Evolutionary conservation across 2,329 filamentous ascomycete genomes (phyloP), one percentile per base, ranked within the genome.

Genomic region (Fusarium nisikadoi): DNA sequence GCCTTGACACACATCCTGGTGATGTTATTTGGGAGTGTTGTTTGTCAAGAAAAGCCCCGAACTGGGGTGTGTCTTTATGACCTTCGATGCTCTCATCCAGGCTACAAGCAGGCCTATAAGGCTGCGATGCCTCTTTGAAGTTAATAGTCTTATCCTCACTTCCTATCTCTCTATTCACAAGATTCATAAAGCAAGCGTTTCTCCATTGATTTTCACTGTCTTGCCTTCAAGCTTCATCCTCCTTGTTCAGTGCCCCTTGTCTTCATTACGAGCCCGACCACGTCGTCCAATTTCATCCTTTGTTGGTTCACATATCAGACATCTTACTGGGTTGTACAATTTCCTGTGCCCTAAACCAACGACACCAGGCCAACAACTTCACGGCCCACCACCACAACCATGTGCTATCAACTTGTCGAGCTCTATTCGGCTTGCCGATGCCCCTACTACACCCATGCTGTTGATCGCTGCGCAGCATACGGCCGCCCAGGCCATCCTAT

Each of bases 361-460:
- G 39, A 65, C 57, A 41, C 60, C 65, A 65, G 59, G 66, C 71
- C 67, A 73, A 71, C 53, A 64, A 68, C 45, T 61, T 57, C 62
- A 55, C 50, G 60, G 55, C 53, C 70, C 54, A 50, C 45, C 38
- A 72, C 52, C 58, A 31, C 56, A 80, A 86, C 73, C 69, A 97
- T 97, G 94, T 97, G 94, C 79, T 95, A 94, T 79, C 93, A 95
- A 83, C 84, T 97, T 70, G 86, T 95, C 76, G 94, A 97, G 82
- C 88, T 93, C 65, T 97, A 94, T 85, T 91, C 94, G 61, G 93
- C 92, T 62, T 97, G 94, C 87, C 89, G 91, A 72, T 97, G 94
- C 83, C 87, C 95, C 76, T 97, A 97, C 86, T 94, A 95, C 85
- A 88, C 92, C 78, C 95, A 97, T 81, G 91, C 93, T 52, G 87